These are phyloP conservation scores for Orychophragmus violaceus DNA, from an alignment of 345 rosid species.

Conservation along the genomic window DNA sequence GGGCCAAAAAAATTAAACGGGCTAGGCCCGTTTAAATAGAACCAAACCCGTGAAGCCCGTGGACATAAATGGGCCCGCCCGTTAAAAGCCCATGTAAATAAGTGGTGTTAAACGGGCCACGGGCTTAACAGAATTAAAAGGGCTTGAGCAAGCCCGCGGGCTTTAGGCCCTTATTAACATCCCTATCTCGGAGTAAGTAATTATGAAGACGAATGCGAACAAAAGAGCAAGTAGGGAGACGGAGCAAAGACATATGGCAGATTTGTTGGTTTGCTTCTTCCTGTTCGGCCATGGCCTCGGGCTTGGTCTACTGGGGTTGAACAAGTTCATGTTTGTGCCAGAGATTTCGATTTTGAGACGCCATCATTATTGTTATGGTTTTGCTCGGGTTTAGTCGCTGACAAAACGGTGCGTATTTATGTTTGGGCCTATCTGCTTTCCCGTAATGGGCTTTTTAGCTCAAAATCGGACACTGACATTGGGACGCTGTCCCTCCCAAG, in stretches of 20 bases:
- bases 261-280: slow-evolving; percentile 36
- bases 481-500: no score
- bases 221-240: slow-evolving; percentile 21
- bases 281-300: slow-evolving; percentile 34
- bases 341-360: not conserved
- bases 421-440: not conserved
- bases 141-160: no score
- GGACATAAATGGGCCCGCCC: no score
- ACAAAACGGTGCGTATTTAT: slow-evolving; percentile 2
- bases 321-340: slow-evolving; percentile 36
- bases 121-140: no score
- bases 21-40: no score
- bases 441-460: not conserved
- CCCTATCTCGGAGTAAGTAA: no score
- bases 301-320: slow-evolving; percentile 29
- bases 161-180: no score
- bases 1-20: no score
- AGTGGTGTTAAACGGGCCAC: no score
- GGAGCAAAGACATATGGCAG: slow-evolving; percentile 33
- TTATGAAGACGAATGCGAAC: slow-evolving; percentile 29
- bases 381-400: not conserved
- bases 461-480: not conserved
- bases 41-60: no score
- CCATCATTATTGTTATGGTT: not conserved
- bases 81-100: no score